These are phyloP conservation scores for Podospora bellae-mahoneyi DNA, from an alignment of 495 filamentous ascomycete genomes.

Conservation along the genomic window DNA sequence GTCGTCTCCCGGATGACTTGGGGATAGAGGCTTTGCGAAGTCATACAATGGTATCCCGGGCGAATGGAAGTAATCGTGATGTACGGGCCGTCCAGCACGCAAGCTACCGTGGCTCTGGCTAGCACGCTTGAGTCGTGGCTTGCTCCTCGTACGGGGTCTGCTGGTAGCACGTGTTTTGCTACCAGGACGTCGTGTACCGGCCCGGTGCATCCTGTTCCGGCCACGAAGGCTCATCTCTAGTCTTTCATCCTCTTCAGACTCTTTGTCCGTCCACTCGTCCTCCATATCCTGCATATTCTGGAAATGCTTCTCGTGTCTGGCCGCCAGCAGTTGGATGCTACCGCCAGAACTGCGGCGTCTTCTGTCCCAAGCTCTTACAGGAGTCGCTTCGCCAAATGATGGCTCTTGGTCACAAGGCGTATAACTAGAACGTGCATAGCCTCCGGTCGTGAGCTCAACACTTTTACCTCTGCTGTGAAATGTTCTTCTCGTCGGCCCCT, in stretches of 20 bases:
- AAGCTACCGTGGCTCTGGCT: constrained; percentile 24
- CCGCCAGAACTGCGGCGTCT: constrained; percentile 29
- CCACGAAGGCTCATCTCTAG: constrained; percentile 34
- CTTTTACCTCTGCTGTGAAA: constrained; percentile 12
- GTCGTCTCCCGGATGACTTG: constrained; percentile 16
- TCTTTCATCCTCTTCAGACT: constrained; percentile 43
- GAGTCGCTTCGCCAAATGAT: constrained; percentile 14
- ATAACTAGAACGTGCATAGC: neutral
- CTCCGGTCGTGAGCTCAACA: constrained; percentile 9
- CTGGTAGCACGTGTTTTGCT: neutral
- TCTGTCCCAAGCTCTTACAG: constrained; percentile 10
- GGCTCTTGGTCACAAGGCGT: constrained; percentile 12
- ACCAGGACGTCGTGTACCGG: neutral
- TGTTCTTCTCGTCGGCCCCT: neutral
- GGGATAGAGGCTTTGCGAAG: constrained; percentile 35
- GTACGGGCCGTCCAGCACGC: constrained; percentile 2
- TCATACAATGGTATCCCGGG: constrained; percentile 21
- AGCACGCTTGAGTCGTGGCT: constrained; percentile 32
- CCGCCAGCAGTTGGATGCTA: constrained; percentile 31
- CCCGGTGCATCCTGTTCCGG: constrained; percentile 13
- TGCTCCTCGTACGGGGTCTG: constrained; percentile 5
- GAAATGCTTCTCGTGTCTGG: constrained; percentile 21
- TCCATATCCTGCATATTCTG: constrained; percentile 20
- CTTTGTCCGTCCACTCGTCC: constrained; percentile 32
- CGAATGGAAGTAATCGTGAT: neutral